Evolutionary conservation across 768 basidiomycete genomes (phyloP).

Genomic region (Mycena galericulata): DNA sequence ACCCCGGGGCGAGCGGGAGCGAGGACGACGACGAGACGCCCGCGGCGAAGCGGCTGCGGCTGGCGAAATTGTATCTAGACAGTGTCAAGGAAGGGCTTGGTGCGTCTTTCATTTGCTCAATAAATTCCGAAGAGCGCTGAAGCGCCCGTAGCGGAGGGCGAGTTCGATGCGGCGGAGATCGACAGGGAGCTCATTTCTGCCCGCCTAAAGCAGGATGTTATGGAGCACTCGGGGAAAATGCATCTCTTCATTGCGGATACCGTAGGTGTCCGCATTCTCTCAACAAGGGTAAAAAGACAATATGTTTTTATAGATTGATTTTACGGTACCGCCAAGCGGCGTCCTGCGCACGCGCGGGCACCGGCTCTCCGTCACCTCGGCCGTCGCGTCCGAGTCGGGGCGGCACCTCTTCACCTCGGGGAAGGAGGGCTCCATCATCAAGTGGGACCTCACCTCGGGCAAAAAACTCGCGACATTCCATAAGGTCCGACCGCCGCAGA

Average conservation of each 20-base stretch:
- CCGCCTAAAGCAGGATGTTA: conserved; percentile 90
- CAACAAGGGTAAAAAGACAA: not conserved
- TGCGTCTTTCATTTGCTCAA: conserved; percentile 46
- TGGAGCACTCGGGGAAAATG: conserved; percentile 89
- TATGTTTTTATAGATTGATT: conserved; percentile 67
- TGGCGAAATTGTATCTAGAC: conserved; percentile 92
- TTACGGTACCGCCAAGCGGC: conserved; percentile 58
- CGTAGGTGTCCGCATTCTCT: conserved; percentile 54
- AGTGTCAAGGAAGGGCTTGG: conserved; percentile 83
- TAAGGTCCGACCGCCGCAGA: conserved; percentile 61
- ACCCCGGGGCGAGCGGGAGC: conserved; percentile 75
- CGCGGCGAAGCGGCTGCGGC: conserved; percentile 89
- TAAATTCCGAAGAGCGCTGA: not conserved
- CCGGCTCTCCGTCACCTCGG: conserved; percentile 83
- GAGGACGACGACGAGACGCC: conserved; percentile 94
- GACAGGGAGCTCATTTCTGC: conserved; percentile 94
- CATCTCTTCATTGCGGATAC: conserved; percentile 84
- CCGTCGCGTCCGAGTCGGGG: conserved; percentile 79
- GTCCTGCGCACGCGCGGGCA: conserved; percentile 78
- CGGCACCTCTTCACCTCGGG: conserved; percentile 87
- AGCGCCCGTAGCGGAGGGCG: conserved; percentile 75
- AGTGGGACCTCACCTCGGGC: conserved; percentile 82
- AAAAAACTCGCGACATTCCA: conserved; percentile 68
- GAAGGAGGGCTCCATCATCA: conserved; percentile 91
- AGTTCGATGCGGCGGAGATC: conserved; percentile 95